phyloP scores from a whole-genome alignment of 1,139 yeast genomes.

The Zygoascus meyerae region DNA sequence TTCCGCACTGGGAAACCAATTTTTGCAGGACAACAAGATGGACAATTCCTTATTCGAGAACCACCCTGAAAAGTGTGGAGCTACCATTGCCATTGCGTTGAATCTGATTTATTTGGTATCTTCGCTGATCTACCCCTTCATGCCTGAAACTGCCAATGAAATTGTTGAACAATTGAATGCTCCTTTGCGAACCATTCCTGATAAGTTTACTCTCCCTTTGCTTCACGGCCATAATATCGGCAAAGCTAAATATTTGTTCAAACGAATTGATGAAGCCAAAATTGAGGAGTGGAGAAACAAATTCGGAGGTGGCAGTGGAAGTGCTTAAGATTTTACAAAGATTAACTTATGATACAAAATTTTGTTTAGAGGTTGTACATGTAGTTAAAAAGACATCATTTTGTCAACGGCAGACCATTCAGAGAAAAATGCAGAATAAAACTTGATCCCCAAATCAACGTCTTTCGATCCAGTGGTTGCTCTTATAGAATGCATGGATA shows the following conservation, averaged over 20 bases:
- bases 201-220: conserved; percentile 62
- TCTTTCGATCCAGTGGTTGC: conserved; percentile 71
- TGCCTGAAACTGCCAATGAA: conserved; percentile 74
- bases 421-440: conserved; percentile 56
- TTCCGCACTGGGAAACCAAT: conserved; percentile 89
- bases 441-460: conserved; percentile 58
- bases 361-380: background rate
- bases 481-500: conserved; percentile 77
- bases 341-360: too few relatives aligned
- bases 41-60: conserved; percentile 80
- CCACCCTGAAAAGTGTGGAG: conserved; percentile 76
- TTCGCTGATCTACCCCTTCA: conserved; percentile 76
- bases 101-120: conserved; percentile 80
- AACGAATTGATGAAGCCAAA: conserved; percentile 85
- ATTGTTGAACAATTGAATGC: conserved; percentile 78
- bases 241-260: conserved; percentile 85
- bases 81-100: conserved; percentile 87
- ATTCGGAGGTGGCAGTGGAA: conserved; percentile 53
- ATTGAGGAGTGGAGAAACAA: conserved; percentile 79
- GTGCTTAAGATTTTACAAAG: background rate
- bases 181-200: conserved; percentile 73
- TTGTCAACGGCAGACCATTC: conserved; percentile 43
- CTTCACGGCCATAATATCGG: conserved; percentile 83
- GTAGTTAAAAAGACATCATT: background rate
- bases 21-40: conserved; percentile 90